Base-by-base conservation (phyloP, 2,329 filamentous ascomycete species). In the Teratosphaeria pseudoeucalypti region DNA sequence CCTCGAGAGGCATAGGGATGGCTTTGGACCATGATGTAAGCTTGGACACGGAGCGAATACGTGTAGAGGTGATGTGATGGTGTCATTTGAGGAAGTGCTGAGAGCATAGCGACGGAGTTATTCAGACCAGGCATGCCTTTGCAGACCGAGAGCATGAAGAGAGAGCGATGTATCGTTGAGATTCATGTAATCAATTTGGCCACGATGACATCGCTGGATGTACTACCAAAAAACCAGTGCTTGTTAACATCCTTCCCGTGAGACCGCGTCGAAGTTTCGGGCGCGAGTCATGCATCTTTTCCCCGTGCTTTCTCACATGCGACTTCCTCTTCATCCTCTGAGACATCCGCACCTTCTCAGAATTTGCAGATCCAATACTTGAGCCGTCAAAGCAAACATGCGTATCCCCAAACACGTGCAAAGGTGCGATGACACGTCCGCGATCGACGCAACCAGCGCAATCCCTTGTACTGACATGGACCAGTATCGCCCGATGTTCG, bases 1-100 rank as follows among this genome's bases (percentile, higher is more conserved):
- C 91, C 91, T 5, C 64, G 71, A 39, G 68, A 67, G 59, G 57
- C 62, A 53, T 60, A 61, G 47, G 39, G 19, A 23, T 56, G 32
- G 32, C 6, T 39, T n/a, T 7, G 53, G 11, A 29, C 10, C 16
- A 4, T 54, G 34, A 14, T 32, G 27, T 12, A 37, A 23, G 27
- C 19, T 32, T 54, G 19, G 27, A 26, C 27, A 27, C n/a, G 19
- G 43, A 10, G 43, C n/a, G 43, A 49, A 10, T 23, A 6, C 19
- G 43, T 23, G 19, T 49, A 16, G 43, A 23, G 43, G 19, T 49
- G n/a, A 49, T 49, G n/a, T 49, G 37, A 43, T 49, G n/a, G 43
- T 49, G 43, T n/a, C 43, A 49, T 49, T 49, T 23, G 43, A n/a
- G 43, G 6, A 19, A 10, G n/a, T 19, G 19, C 19, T 23, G 3